Evolutionary conservation across 176 grass and related monocot genomes (phyloP).

Genomic region (Oryza rufipogon): DNA sequence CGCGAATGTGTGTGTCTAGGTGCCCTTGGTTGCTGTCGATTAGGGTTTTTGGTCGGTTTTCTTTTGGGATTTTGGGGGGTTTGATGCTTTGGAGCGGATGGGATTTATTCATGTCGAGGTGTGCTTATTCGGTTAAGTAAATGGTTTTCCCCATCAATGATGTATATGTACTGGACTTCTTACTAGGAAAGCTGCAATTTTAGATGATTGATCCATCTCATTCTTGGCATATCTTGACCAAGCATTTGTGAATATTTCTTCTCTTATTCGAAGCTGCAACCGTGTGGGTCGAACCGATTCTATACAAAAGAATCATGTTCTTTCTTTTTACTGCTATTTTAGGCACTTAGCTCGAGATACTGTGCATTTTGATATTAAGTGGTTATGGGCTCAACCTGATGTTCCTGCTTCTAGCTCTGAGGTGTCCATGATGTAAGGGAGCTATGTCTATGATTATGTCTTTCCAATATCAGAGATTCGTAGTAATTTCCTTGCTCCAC

Average conservation of each 20-base stretch:
- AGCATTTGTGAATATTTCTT: not conserved
- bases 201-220: not conserved
- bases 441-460: not conserved
- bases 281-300: not conserved
- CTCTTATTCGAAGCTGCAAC: not conserved
- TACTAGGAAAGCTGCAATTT: not conserved
- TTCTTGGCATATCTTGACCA: not conserved
- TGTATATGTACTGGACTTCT: not conserved
- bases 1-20: not conserved
- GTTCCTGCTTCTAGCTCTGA: conserved; percentile 7
- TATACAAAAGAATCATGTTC: not conserved
- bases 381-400: not conserved
- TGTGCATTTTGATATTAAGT: not conserved
- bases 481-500: conserved; percentile 9
- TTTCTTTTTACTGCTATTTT: not conserved
- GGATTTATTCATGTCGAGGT: conserved; percentile 10
- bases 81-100: not conserved
- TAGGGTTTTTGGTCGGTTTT: conserved; percentile 2
- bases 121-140: not conserved
- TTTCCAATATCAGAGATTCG: not conserved
- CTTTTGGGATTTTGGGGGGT: not conserved
- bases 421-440: not conserved
- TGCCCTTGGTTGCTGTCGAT: not conserved
- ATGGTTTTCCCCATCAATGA: not conserved
- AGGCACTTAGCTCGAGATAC: not conserved